These are phyloP conservation scores for Fusarium sambucinum DNA, from an alignment of 2,329 filamentous ascomycete genomes.

Conservation along the genomic window DNA sequence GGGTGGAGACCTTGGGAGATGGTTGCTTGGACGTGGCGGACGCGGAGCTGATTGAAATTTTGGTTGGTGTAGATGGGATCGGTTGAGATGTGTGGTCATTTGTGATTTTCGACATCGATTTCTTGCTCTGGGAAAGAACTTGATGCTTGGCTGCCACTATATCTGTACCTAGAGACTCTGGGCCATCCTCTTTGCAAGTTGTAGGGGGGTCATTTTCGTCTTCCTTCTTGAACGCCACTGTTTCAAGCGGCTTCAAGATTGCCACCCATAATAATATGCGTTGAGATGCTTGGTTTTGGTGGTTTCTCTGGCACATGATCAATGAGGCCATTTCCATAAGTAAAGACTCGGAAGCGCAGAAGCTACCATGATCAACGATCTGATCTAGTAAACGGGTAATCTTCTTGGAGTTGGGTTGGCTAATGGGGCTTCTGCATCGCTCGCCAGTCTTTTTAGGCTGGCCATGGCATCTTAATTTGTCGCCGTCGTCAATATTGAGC, in stretches of 20 bases:
- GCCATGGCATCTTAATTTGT: constrained; percentile 26
- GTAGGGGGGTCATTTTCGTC: constrained; percentile 4
- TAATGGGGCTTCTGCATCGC: constrained; percentile 12
- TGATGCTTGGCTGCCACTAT: constrained; percentile 5
- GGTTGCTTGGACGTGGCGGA: not conserved
- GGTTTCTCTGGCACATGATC: constrained; percentile 30
- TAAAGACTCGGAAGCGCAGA: constrained; percentile 23
- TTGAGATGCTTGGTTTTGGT: not conserved
- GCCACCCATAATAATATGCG: constrained; percentile 31
- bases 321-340: constrained; percentile 32
- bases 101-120: not conserved
- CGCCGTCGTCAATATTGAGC: constrained; percentile 17
- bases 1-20: not conserved
- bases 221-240: constrained; percentile 19
- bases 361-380: constrained; percentile 19
- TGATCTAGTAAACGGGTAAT: constrained; percentile 25
- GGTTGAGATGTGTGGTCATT: not conserved
- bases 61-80: not conserved
- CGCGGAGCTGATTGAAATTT: not conserved
- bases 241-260: constrained; percentile 8
- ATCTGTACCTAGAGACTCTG: not conserved
- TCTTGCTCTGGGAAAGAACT: constrained; percentile 1
- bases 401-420: constrained; percentile 1
- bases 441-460: not conserved
- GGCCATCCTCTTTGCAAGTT: not conserved